Conservation (phyloP, 2,329 filamentous ascomycete species). For the Neonectria hederae region DNA sequence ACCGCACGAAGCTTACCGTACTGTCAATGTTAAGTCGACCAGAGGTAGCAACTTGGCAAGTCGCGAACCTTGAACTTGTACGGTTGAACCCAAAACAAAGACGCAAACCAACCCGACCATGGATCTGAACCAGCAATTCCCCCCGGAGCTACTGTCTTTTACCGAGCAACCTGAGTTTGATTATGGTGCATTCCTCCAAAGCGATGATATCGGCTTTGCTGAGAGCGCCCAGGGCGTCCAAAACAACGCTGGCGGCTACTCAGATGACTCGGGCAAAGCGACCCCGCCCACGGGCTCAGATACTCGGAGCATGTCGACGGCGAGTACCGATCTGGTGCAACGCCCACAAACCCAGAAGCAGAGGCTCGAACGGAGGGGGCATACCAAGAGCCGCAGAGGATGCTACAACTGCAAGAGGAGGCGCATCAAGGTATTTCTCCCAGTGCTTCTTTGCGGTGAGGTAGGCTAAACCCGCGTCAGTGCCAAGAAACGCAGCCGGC, state of each 20-base stretch:
- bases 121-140: conserved; percentile 43
- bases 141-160: conserved; percentile 43
- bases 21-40: neutral
- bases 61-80: neutral
- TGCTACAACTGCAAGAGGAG: conserved; percentile 75
- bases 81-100: neutral
- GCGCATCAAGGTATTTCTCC: conserved; percentile 65
- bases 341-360: conserved; percentile 39
- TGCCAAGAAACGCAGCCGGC: conserved; percentile 73
- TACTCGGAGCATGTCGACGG: conserved; percentile 36
- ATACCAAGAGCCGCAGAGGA: conserved; percentile 72
- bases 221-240: conserved; percentile 30
- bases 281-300: conserved; percentile 45
- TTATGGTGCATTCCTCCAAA: conserved; percentile 51
- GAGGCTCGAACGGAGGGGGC: conserved; percentile 65
- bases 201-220: conserved; percentile 37
- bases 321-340: conserved; percentile 27
- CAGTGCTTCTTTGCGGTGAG: neutral
- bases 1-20: neutral
- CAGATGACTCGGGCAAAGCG: conserved; percentile 44
- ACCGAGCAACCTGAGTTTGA: conserved; percentile 49
- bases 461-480: conserved; percentile 47
- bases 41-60: neutral
- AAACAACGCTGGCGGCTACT: conserved; percentile 26
- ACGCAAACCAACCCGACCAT: conserved; percentile 28